Conservation (phyloP, 306 rosid species). For the Trifolium fragiferum region DNA sequence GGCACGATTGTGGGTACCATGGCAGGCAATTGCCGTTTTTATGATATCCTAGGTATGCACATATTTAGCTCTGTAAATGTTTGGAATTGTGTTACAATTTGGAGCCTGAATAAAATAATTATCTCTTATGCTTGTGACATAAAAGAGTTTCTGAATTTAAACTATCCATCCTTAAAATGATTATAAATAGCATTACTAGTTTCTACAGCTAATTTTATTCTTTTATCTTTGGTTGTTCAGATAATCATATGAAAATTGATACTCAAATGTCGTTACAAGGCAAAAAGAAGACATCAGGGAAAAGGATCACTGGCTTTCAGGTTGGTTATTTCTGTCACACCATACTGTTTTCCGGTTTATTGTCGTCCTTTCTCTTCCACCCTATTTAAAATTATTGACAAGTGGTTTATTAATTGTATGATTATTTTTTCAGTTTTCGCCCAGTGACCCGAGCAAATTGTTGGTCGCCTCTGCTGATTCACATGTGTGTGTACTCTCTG, state of each 20-base stretch:
- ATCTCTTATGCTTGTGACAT: constrained; percentile 6
- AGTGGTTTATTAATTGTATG: constrained; percentile 35
- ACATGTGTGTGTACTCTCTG: constrained; percentile 56
- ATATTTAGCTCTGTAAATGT: constrained; percentile 28
- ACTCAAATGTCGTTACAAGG: constrained; percentile 58
- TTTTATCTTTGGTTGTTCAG: constrained; percentile 43
- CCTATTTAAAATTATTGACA: constrained; percentile 4
- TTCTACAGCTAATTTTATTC: constrained; percentile 37
- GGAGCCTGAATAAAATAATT: not conserved
- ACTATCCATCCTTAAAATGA: not conserved
- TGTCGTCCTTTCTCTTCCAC: constrained; percentile 12
- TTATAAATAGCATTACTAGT: constrained; percentile 32
- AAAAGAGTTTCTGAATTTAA: constrained; percentile 5
- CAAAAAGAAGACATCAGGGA: constrained; percentile 69
- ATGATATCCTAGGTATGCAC: constrained; percentile 63
- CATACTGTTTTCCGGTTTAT: constrained; percentile 24
- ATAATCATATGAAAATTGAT: constrained; percentile 60
- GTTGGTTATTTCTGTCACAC: constrained; percentile 45
- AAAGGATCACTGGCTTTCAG: constrained; percentile 78
- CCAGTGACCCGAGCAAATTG: constrained; percentile 60
- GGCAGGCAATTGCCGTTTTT: constrained; percentile 75
- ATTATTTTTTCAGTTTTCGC: constrained; percentile 60
- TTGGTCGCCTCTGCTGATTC: constrained; percentile 80
- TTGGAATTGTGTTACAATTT: constrained; percentile 23
- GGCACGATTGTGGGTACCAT: constrained; percentile 85